A percentile compares a stretch with the other conserved stretches of the same genome.
phyloP scores from a whole-genome alignment of 306 rosid genomes.

The Vicia villosa region DNA sequence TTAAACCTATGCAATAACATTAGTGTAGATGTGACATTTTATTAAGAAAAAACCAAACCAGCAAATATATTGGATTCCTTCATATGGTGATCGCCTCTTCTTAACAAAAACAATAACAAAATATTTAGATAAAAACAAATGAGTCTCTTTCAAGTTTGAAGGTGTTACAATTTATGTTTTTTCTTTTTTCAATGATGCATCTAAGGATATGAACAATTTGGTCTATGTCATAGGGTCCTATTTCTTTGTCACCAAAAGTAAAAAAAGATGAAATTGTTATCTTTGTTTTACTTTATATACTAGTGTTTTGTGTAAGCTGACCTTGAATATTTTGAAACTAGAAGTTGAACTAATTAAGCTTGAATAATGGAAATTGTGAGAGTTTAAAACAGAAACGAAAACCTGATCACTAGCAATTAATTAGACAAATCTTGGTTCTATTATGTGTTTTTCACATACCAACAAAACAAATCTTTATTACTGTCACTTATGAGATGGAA shows the following conservation, averaged over 20 bases:
- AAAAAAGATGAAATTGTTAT: background rate
- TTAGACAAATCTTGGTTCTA: conserved; percentile 14
- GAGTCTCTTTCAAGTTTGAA: conserved; percentile 32
- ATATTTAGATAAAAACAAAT: conserved; percentile 31
- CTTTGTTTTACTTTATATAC: background rate
- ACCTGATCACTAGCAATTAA: background rate
- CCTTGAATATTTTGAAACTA: too few species aligned
- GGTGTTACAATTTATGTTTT: conserved; percentile 13
- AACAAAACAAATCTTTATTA: conserved; percentile 1
- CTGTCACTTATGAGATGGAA: background rate
- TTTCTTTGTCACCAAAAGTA: conserved; percentile 20
- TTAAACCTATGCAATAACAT: background rate
- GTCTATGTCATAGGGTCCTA: conserved; percentile 47
- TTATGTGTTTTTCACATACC: background rate
- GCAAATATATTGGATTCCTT: conserved; percentile 22
- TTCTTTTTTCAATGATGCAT: conserved; percentile 38
- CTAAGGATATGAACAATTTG: conserved; percentile 20
- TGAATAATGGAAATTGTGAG: background rate
- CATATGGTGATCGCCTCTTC: conserved; percentile 11
- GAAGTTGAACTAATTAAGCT: background rate
- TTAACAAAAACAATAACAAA: conserved; percentile 26
- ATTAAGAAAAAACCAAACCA: conserved; percentile 9
- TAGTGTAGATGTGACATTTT: background rate
- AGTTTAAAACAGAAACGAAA: background rate
- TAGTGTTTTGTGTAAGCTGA: too few species aligned